Base-by-base conservation (phyloP, 495 filamentous ascomycete species). In the Massariosphaeria phaeospora region DNA sequence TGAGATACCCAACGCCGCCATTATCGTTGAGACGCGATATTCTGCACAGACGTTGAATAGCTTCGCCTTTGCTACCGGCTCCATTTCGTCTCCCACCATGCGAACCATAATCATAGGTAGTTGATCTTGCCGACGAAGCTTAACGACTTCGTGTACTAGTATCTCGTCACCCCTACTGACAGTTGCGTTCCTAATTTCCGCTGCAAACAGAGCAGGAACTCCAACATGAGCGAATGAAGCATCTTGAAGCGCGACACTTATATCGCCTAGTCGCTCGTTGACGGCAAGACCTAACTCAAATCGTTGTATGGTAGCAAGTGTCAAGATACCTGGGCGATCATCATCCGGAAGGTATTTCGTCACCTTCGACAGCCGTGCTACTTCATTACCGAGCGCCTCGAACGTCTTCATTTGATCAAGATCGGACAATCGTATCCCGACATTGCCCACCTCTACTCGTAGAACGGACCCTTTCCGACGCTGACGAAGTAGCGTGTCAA, bases 311-410 rank as follows among this genome's bases (percentile, higher is more conserved):
- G 79, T 69, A 9, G 77, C 73, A 13, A 97, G 70, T 6, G 84
- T 91, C 29, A 99, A 69, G 24, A 97, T 72, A 0, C 94, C 94
- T 12, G 94, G 94, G 0, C 93, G 82, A 56, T 96, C 91, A 71
- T 97, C 94, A 65, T 97, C 90, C 0, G 94, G 91, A 3, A 99
- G 75, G 63, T 97, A 96, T 63, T 95, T 96, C 11, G 93, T 80
- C 23, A 97, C 89, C 6, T 82, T 93, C 10, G 89, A 85, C 5
- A 97, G 73, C 60, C 83, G 84, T 12, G 84, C 76, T 29, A 97
- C 52, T 64, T 99, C 94, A 35, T 85, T 81, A 1, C 76, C 81
- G 5, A 99, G 75, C 15, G 74, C 75, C n/a, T 82, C 73, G 6
- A 99, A 70, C 35, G 76, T 75, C 15, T 75, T 68, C 11, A 95